Percentiles rank a stretch among this genome's conserved stretches.
Evolutionary conservation across 306 rosid genomes (phyloP).

Genomic region (Glycine soja): DNA sequence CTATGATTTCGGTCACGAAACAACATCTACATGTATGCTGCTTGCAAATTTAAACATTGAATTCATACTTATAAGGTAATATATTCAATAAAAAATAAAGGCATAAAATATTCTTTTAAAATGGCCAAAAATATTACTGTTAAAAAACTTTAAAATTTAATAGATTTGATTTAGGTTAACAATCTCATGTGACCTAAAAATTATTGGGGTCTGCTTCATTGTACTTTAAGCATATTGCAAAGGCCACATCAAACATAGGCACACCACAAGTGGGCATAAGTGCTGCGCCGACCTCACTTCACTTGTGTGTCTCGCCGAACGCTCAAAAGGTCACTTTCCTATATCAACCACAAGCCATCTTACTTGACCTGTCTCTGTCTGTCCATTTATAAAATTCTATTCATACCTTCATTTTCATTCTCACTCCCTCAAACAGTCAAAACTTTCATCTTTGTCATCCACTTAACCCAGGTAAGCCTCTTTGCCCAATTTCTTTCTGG

Average conservation of each 20-base stretch:
- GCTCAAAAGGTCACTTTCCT: slow-evolving; percentile 46
- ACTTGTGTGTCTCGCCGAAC: slow-evolving; percentile 30
- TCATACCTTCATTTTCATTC: not conserved
- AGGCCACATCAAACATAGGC: not conserved
- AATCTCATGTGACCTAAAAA: not conserved
- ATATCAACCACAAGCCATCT: not conserved
- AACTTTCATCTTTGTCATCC: not conserved
- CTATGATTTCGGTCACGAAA: too few relatives aligned
- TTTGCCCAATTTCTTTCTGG: not conserved
- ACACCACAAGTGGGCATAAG: not conserved
- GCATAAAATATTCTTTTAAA: not conserved
- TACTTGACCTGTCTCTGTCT: too few relatives aligned
- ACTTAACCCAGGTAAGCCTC: slow-evolving; percentile 1
- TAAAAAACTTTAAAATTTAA: not conserved
- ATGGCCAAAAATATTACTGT: not conserved
- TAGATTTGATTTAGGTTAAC: not conserved
- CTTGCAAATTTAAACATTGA: too few relatives aligned
- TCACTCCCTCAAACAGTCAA: not conserved
- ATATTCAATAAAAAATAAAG: too few relatives aligned
- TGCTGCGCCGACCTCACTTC: not conserved
- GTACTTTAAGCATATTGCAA: not conserved
- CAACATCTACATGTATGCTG: too few relatives aligned
- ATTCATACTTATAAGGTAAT: not conserved
- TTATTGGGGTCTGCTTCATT: not conserved
- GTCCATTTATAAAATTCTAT: not conserved